Evolutionary conservation across 371 early-diverging fungal genomes (phyloP), one percentile per base, ranked within the genome.

Genomic region (Catenaria anguillulae): DNA sequence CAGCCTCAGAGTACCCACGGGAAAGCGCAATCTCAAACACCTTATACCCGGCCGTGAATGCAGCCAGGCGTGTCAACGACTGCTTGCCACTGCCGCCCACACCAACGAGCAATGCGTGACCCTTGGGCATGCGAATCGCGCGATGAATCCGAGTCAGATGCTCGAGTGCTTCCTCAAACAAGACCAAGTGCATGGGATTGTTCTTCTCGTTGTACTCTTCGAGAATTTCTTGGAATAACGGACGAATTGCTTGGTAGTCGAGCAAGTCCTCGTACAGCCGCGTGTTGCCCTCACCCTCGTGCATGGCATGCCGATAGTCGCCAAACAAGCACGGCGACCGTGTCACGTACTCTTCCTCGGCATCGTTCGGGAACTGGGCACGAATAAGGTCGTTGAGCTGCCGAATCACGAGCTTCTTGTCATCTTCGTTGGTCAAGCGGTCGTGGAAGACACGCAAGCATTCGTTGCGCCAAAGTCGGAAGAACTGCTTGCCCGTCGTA

Each of bases 21-120:
- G 73, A 75, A 1, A 80, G 66, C 8, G 75, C 70, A 43, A 80
- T 79, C 64, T 80, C 81, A 66, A 72, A 80, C 1, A 77, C 73
- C 31, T 60, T 42, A 61, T 71, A 80, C 12, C 81, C 81, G 31
- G 81, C 81, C 2, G 79, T 70, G 63, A 73, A 79, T 0, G 79
- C 75, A 1, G 78, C 81, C 21, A 80, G 64, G 12, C 70, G 63
- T 0, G 81, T 76, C 36, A 80, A 62, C 15, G 79, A 79, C 64
- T 80, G 81, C 62, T 80, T 80, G n/a, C 81, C 81, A 33, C 75
- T 74, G 17, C 81, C 81, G 40, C 77, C 81, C 17, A 79, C 78
- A 55, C 81, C 81, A 43, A 80, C 77, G 2, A 79, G 68, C 17
- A 80, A 65, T 1, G 75, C 76, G 60, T 80, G 79, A 4, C 81